Evolutionary conservation across 225 moss, liverwort and hornwort genomes (phyloP).

Genomic region (Sphagnum contortum): DNA sequence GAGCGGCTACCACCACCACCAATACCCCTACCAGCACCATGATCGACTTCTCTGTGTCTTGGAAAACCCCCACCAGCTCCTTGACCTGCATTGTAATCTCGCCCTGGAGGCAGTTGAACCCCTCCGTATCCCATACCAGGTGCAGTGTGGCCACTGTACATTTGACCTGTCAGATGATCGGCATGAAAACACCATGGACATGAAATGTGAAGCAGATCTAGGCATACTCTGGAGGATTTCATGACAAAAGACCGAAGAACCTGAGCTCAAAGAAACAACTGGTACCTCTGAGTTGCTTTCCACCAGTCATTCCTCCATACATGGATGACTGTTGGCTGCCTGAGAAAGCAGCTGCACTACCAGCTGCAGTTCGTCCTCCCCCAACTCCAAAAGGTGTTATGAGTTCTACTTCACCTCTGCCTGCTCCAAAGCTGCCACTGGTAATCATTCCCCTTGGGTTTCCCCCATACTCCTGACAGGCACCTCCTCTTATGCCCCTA

Average conservation of each 20-base stretch:
- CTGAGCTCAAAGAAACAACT: too few relatives aligned
- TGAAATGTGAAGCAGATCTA: too few relatives aligned
- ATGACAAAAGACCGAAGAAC: too few relatives aligned
- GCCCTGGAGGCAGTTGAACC: slow-evolving; percentile 86
- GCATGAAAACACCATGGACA: too few relatives aligned
- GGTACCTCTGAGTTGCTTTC: slow-evolving; percentile 59
- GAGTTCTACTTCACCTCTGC: slow-evolving; percentile 83
- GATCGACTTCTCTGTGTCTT: slow-evolving; percentile 46
- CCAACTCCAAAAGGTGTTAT: slow-evolving; percentile 93
- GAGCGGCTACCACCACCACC: slow-evolving; percentile 64
- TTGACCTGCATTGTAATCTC: slow-evolving; percentile 94
- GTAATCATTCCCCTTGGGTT: slow-evolving; percentile 61
- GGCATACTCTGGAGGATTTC: too few relatives aligned
- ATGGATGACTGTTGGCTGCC: slow-evolving; percentile 73
- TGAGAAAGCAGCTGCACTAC: slow-evolving; percentile 55
- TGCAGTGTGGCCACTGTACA: slow-evolving; percentile 60
- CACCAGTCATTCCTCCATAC: slow-evolving; percentile 80
- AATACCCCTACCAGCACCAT: slow-evolving; percentile 37
- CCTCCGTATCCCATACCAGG: slow-evolving; percentile 90
- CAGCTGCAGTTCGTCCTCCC: slow-evolving; percentile 53
- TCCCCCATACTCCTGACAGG: slow-evolving; percentile 71
- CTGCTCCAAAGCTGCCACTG: slow-evolving; percentile 59
- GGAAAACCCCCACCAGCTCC: slow-evolving; percentile 77
- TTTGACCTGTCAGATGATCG: slow-evolving; percentile 38
- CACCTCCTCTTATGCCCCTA: slow-evolving; percentile 41